phyloP scores from a whole-genome alignment of 2,329 filamentous ascomycete genomes.

The Aspergillus hortae region DNA sequence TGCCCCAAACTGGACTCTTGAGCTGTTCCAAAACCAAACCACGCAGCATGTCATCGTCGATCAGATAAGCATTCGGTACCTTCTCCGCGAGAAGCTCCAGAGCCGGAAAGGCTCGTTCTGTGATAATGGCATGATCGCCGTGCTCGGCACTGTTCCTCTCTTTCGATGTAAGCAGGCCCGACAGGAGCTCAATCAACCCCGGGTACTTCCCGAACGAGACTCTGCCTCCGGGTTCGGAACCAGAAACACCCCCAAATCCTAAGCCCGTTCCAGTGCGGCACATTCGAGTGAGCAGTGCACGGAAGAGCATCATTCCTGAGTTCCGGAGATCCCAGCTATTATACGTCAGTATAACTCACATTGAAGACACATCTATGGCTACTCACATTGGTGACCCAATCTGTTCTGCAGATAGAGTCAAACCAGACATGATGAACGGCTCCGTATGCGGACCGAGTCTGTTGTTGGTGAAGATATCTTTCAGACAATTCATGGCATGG shows the following conservation, averaged over 20 bases:
- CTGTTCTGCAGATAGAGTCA: conserved; percentile 76
- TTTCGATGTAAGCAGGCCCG: conserved; percentile 29
- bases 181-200: conserved; percentile 35
- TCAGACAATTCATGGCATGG: conserved; percentile 89
- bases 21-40: conserved; percentile 35
- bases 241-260: conserved; percentile 45
- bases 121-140: conserved; percentile 32
- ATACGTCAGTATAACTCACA: conserved; percentile 12
- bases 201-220: conserved; percentile 41
- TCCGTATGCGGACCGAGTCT: conserved; percentile 71
- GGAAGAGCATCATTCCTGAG: conserved; percentile 83
- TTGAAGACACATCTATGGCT: not conserved
- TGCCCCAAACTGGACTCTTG: conserved; percentile 43
- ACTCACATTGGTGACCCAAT: conserved; percentile 72
- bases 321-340: conserved; percentile 87
- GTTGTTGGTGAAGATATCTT: conserved; percentile 85
- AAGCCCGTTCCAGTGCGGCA: conserved; percentile 43
- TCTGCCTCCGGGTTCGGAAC: conserved; percentile 40
- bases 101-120: conserved; percentile 44
- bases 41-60: conserved; percentile 30
- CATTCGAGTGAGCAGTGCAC: conserved; percentile 72
- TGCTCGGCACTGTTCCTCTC: conserved; percentile 13
- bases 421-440: conserved; percentile 65
- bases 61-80: conserved; percentile 31
- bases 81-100: conserved; percentile 46